These are phyloP conservation scores for Begonia fuchsioides DNA, from an alignment of 306 rosid genomes.

Conservation along the genomic window DNA sequence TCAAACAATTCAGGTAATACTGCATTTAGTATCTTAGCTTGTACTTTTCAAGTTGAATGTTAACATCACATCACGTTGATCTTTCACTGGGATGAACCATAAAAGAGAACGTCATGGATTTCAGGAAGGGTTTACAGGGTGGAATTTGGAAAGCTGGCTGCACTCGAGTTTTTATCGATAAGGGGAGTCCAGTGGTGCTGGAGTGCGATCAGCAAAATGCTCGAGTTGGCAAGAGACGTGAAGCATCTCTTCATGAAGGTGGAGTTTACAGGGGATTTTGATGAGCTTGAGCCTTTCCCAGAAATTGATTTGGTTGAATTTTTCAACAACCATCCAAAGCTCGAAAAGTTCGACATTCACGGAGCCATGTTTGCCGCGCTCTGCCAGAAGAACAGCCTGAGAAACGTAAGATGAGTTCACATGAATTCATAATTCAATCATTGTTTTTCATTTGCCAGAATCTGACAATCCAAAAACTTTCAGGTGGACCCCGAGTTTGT, in stretches of 20 bases:
- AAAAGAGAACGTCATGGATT: neutral
- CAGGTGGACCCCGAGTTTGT: constrained; percentile 69
- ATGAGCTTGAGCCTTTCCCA: constrained; percentile 78
- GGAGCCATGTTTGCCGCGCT: constrained; percentile 99
- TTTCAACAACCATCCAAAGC: constrained; percentile 72
- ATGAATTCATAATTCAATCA: constrained; percentile 2
- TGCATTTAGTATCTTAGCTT: too few relatives aligned
- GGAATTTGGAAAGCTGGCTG: constrained; percentile 61
- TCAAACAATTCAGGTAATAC: constrained; percentile 61
- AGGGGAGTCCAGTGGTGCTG: constrained; percentile 93
- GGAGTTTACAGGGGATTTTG: constrained; percentile 83
- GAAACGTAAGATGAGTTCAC: constrained; percentile 30
- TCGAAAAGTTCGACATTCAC: constrained; percentile 65
- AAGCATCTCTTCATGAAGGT: constrained; percentile 89
- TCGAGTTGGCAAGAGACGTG: constrained; percentile 68
- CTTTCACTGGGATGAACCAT: too few relatives aligned
- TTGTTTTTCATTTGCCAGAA: neutral
- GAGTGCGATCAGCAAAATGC: constrained; percentile 81
- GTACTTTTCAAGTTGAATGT: too few relatives aligned
- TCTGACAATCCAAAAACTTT: neutral
- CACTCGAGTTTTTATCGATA: constrained; percentile 60
- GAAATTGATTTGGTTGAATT: constrained; percentile 89
- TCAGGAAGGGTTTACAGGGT: constrained; percentile 83
- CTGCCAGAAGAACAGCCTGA: constrained; percentile 84
- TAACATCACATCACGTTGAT: too few relatives aligned